These are phyloP conservation scores for Candida suzukii DNA, from an alignment of 805 yeast species.

Conservation along the genomic window DNA sequence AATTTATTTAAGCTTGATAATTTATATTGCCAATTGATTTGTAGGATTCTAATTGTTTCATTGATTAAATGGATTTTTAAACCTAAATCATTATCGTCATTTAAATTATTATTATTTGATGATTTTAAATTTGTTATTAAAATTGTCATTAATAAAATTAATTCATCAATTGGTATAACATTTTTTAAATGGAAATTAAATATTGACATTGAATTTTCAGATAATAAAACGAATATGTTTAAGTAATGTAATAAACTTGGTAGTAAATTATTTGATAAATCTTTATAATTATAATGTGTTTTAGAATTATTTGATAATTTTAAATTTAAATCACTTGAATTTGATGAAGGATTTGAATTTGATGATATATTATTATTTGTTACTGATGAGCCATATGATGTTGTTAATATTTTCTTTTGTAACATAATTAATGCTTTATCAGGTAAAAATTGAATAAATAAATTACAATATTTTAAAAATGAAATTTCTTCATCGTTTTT, in stretches of 20 bases:
- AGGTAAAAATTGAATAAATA: conserved; percentile 43
- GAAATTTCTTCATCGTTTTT: conserved; percentile 27
- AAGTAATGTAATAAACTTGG: conserved; percentile 52
- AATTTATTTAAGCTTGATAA: conserved; percentile 17
- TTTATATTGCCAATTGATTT: conserved; percentile 17
- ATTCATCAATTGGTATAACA: conserved; percentile 54
- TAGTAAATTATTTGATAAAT: conserved; percentile 43
- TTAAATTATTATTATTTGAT: no score
- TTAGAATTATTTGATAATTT: not conserved
- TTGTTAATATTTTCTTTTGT: conserved; percentile 29
- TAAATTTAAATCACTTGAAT: conserved; percentile 13
- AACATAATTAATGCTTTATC: conserved; percentile 43
- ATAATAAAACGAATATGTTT: conserved; percentile 46
- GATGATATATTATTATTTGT: no score
- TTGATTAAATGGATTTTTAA: conserved; percentile 23
- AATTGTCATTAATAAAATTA: conserved; percentile 44
- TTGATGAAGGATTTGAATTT: no score
- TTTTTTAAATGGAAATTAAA: conserved; percentile 57
- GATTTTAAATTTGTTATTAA: conserved; percentile 46
- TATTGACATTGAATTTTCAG: conserved; percentile 26
- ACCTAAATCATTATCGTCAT: no score
- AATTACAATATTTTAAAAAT: conserved; percentile 39
- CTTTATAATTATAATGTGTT: conserved; percentile 37
- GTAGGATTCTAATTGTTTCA: conserved; percentile 11
- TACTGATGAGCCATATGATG: conserved; percentile 10